Percentiles rank a stretch among this genome's conserved stretches.
Conservation (phyloP, 148 eudicot genomes). For the Bassia scoparia region DNA sequence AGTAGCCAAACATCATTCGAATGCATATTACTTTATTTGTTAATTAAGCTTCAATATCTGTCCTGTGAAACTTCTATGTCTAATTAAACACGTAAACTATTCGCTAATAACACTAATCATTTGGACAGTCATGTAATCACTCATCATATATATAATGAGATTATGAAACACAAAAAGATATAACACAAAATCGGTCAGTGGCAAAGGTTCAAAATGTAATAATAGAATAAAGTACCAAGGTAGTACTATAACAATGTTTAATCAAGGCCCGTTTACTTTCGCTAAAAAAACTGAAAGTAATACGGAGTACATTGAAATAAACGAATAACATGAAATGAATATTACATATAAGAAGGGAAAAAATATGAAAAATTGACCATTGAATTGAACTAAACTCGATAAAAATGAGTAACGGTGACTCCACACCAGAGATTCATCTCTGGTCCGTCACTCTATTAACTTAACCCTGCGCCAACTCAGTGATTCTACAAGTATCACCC, state of each 20-base stretch:
- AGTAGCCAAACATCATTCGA: slow-evolving; percentile 5
- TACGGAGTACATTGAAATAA: no score
- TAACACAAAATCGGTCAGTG: slow-evolving; percentile 15
- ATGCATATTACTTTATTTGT: slow-evolving; percentile 9
- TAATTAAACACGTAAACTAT: not conserved
- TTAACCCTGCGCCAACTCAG: no score
- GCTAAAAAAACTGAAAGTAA: not conserved
- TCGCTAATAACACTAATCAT: slow-evolving; percentile 16
- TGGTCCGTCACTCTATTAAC: no score
- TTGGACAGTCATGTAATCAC: slow-evolving; percentile 10
- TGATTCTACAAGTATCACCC: no score
- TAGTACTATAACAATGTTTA: slow-evolving; percentile 10
- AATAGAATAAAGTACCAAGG: slow-evolving; percentile 15
- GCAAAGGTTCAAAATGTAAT: slow-evolving; percentile 18
- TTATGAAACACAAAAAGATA: not conserved
- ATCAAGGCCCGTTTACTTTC: not conserved
- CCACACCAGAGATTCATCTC: no score
- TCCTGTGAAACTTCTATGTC: slow-evolving; percentile 10
- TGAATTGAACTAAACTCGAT: no score
- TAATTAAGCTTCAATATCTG: slow-evolving; percentile 17
- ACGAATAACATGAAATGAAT: no score
- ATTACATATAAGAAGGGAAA: no score
- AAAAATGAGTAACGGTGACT: no score
- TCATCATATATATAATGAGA: not conserved
- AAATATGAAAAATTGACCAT: no score